Evolutionary conservation across 345 rosid species (phyloP).

Genomic region (Brassica juncea): DNA sequence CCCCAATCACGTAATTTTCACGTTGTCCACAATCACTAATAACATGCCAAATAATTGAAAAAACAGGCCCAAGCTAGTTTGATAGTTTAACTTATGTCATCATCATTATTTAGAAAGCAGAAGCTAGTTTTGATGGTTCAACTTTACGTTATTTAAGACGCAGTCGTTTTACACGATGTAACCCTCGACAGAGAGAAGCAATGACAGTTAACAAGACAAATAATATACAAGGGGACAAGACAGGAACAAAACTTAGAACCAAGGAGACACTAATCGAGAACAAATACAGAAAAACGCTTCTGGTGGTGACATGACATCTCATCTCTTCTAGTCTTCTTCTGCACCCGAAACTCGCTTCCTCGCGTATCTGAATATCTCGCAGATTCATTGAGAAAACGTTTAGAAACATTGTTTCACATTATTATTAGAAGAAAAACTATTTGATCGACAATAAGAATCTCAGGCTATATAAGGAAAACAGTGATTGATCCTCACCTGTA

Average conservation of each 20-base stretch:
- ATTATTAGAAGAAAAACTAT: background rate
- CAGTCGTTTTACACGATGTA: slow-evolving; percentile 15
- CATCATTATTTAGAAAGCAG: background rate
- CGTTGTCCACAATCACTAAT: slow-evolving; percentile 8
- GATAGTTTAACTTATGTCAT: background rate
- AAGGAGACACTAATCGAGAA: background rate
- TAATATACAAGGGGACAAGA: background rate
- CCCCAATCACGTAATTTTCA: slow-evolving; percentile 15
- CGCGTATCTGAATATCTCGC: slow-evolving; percentile 21
- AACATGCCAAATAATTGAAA: background rate
- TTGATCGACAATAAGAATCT: background rate
- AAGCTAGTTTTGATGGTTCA: background rate
- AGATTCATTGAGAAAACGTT: background rate
- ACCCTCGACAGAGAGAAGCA: background rate
- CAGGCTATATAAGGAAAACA: background rate
- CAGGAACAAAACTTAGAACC: slow-evolving; percentile 15
- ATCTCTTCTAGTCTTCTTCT: slow-evolving; percentile 25
- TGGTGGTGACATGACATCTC: background rate
- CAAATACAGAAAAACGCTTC: slow-evolving; percentile 19
- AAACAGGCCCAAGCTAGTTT: background rate
- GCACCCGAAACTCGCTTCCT: slow-evolving; percentile 32
- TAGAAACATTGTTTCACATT: background rate
- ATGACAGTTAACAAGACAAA: background rate
- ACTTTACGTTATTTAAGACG: background rate
- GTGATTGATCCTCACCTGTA: slow-evolving; percentile 23